These are phyloP conservation scores for Ogataea pilisensis DNA, from an alignment of 805 yeast species.

Conservation along the genomic window DNA sequence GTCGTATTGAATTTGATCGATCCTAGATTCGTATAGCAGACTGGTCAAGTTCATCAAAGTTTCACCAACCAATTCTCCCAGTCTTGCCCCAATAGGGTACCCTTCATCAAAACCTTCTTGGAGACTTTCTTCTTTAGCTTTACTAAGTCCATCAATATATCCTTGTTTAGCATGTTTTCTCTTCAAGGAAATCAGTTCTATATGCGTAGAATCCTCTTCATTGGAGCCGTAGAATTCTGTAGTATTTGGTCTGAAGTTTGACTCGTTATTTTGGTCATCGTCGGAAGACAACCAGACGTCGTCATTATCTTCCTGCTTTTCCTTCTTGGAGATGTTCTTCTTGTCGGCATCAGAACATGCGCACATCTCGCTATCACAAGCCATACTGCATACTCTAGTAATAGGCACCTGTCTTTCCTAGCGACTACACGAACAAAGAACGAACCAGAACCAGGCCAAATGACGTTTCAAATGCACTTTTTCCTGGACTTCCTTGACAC, in stretches of 20 bases:
- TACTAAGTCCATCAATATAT: slow-evolving; percentile 73
- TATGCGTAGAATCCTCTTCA: slow-evolving; percentile 21
- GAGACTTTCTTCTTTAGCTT: slow-evolving; percentile 61
- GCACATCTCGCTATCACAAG: neutral
- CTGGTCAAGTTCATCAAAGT: slow-evolving; percentile 46
- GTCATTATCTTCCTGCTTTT: slow-evolving; percentile 11
- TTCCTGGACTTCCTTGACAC: too few relatives aligned
- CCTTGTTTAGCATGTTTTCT: slow-evolving; percentile 76
- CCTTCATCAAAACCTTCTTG: slow-evolving; percentile 83
- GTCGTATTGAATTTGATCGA: slow-evolving; percentile 14
- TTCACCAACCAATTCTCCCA: slow-evolving; percentile 66
- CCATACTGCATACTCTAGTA: neutral
- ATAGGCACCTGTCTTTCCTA: neutral
- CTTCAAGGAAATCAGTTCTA: slow-evolving; percentile 36
- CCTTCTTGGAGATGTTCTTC: neutral
- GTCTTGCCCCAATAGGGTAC: slow-evolving; percentile 65
- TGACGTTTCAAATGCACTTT: too few relatives aligned
- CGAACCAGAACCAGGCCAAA: too few relatives aligned
- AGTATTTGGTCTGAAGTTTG: slow-evolving; percentile 20
- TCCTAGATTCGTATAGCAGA: slow-evolving; percentile 4
- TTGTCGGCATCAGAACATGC: neutral
- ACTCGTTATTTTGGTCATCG: slow-evolving; percentile 25
- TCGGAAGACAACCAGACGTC: slow-evolving; percentile 34
- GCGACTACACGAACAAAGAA: too few relatives aligned
- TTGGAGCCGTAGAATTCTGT: slow-evolving; percentile 36